These are phyloP conservation scores for Ganoderma multipileum DNA, from an alignment of 1,284 basidiomycete species.

Conservation along the genomic window DNA sequence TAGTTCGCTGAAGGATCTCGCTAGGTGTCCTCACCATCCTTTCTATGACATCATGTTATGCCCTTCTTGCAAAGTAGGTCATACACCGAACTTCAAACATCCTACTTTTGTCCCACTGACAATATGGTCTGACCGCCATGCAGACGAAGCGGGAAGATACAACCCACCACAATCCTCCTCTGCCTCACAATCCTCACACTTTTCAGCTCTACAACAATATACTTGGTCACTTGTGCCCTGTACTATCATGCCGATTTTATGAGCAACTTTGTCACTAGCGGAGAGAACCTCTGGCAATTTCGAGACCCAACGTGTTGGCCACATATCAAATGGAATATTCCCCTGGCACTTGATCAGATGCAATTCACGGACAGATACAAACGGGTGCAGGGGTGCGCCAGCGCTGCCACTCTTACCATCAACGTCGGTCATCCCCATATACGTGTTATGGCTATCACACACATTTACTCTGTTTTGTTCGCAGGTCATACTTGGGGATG, in stretches of 20 bases:
- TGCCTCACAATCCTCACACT: not conserved
- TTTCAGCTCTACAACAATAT: not conserved
- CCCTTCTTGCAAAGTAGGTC: not conserved
- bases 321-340: accelerated
- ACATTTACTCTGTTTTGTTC: not conserved
- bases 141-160: not conserved
- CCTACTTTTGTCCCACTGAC: not conserved
- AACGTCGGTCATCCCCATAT: not conserved
- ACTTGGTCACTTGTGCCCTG: not conserved
- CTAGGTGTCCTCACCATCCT: not conserved
- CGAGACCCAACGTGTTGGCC: too few relatives aligned
- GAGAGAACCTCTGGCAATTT: too few relatives aligned
- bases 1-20: not conserved
- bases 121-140: too few relatives aligned
- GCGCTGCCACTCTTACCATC: not conserved
- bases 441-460: not conserved
- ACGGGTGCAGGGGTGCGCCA: not conserved
- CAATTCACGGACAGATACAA: too few relatives aligned
- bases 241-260: not conserved
- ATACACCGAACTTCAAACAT: too few relatives aligned
- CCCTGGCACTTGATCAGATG: not conserved
- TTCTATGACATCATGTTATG: not conserved
- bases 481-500: not conserved
- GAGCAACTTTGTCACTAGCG: too few relatives aligned
- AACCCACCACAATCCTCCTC: not conserved